phyloP scores from a whole-genome alignment of 2,329 filamentous ascomycete species.

The Fusarium xyrophilum region DNA sequence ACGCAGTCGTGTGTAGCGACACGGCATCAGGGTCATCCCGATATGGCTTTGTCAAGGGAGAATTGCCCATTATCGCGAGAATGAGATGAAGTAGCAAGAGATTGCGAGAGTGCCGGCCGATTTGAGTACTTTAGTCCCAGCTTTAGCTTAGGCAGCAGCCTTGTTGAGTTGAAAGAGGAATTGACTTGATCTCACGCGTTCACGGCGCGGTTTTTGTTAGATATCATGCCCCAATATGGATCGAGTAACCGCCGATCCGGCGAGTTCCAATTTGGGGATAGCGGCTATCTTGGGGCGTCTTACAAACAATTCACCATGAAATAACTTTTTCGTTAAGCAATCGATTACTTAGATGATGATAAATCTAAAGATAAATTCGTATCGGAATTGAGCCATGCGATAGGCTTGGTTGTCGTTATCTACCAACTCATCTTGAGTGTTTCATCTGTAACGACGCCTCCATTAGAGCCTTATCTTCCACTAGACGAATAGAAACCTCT shows the following conservation, averaged over 20 bases:
- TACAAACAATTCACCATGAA: background rate
- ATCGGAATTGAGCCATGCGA: accelerated
- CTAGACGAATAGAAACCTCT: background rate
- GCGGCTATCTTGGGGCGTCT: background rate
- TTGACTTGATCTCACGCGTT: background rate
- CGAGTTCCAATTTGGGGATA: background rate
- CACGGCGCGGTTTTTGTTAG: background rate
- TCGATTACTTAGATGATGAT: background rate
- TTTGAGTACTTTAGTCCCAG: background rate
- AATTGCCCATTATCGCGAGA: conserved; percentile 1
- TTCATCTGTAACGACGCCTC: background rate
- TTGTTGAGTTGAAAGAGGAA: background rate
- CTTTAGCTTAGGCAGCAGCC: background rate
- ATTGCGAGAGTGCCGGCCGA: accelerated
- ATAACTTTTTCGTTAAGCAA: background rate
- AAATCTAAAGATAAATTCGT: accelerated
- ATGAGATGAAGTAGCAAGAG: accelerated
- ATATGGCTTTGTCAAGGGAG: background rate
- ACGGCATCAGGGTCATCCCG: conserved; percentile 33
- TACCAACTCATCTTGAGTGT: too few species aligned
- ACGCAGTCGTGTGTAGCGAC: conserved; percentile 30
- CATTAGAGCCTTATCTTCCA: too few species aligned
- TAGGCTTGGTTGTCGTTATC: accelerated
- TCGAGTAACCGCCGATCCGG: conserved; percentile 4
- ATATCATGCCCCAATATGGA: background rate